Conservation (phyloP, 345 rosid genomes). For the Noccaea caerulescens region DNA sequence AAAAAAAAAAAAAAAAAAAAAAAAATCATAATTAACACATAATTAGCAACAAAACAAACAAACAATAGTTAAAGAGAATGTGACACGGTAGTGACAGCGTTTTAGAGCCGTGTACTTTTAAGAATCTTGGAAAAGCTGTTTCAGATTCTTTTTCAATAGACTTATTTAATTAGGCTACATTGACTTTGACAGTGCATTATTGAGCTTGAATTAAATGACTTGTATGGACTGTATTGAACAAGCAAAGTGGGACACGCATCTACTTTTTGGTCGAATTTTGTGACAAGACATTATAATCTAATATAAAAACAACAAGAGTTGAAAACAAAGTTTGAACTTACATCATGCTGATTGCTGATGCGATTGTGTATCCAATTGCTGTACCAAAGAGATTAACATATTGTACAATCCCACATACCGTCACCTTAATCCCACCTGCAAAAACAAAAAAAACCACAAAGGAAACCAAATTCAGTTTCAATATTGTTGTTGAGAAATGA, state of each 20-base stretch:
- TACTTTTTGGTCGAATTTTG: conserved; percentile 15
- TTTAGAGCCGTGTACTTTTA: conserved; percentile 7
- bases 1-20: no score
- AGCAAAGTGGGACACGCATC: conserved; percentile 40
- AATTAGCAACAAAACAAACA: conserved; percentile 19
- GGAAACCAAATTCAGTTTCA: neutral
- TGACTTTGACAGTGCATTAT: conserved; percentile 33
- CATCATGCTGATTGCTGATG: conserved; percentile 73
- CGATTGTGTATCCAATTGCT: conserved; percentile 79
- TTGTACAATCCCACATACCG: conserved; percentile 70
- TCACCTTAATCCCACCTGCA: conserved; percentile 64
- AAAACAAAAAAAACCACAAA: neutral
- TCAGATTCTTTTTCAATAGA: conserved; percentile 18
- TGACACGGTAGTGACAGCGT: conserved; percentile 20
- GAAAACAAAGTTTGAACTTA: conserved; percentile 40
- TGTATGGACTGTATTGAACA: conserved; percentile 19
- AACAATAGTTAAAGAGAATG: conserved; percentile 7
- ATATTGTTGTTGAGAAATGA: no score
- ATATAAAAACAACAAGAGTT: conserved; percentile 7
- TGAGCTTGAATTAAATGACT: conserved; percentile 10
- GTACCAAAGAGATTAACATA: conserved; percentile 73
- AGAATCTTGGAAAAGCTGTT: conserved; percentile 9
- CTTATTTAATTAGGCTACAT: neutral
- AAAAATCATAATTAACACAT: neutral
- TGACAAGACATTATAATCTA: neutral